Base-by-base conservation (phyloP, 345 rosid genomes). In the Eutrema yunnanense region DNA sequence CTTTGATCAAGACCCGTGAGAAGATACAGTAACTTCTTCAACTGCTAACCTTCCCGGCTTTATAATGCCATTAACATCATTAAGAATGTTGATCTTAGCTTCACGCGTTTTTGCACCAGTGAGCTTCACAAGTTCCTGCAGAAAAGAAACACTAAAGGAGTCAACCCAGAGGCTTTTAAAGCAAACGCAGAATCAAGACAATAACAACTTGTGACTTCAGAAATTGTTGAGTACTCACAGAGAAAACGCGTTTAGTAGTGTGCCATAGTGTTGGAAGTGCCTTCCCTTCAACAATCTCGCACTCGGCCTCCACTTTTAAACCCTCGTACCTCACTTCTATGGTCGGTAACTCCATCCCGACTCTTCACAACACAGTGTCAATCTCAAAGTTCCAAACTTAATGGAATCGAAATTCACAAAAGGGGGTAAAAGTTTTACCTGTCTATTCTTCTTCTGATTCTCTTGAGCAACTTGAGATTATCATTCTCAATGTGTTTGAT, bases 201-300 rank as follows among this genome's bases (percentile, higher is more conserved):
- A 8, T 3, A 50, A 59, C 37, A 61, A 32, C 44, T 53, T 53
- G 59, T 38, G 38, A 47, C 42, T 62, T 44, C 74, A 61, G 64
- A 68, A 62, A 3, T 36, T 61, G 16, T 54, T 48, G 26, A 12
- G 12, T 57, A 78, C 90, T 83, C 71, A 90, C 97, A 43, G 80
- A 73, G 74, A 87, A 3, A n/a, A 81, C 13, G 68, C 71, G 56
- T 58, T 48, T 85, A 6, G 81, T 30, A 29, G 90, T 81, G 75
- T 86, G 85, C 94, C 96, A 92, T 2, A 92, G 81, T 54, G 96
- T 90, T 19, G 97, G 94, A 62, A 89, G 92, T 13, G 96, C 87
- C 73, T 82, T 90, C 47, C 96, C 96, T 57, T 81, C 80, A 34
- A 88, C 87, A 41, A 92, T 82, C 60, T 86, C 83, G 30, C 90